These are phyloP conservation scores for Coleophoma cylindrospora DNA, from an alignment of 2,329 filamentous ascomycete genomes.

Conservation along the genomic window DNA sequence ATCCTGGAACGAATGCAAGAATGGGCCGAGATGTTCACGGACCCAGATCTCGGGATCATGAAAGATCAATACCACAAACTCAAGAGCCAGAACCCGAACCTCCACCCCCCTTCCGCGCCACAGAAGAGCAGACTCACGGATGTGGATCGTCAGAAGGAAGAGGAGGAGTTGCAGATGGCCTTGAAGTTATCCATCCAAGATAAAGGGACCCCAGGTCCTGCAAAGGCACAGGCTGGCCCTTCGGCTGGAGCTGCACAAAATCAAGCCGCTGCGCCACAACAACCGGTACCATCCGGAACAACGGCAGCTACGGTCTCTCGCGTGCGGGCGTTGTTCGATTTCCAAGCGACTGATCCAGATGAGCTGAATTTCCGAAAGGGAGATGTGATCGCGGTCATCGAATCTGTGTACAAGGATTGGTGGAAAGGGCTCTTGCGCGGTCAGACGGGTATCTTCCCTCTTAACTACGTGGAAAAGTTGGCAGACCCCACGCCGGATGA, in stretches of 20 bases:
- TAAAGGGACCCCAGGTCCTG: conserved; percentile 58
- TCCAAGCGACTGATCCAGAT: conserved; percentile 86
- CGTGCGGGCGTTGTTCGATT: conserved; percentile 90
- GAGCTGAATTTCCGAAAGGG: conserved; percentile 96
- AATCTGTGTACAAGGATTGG: conserved; percentile 99
- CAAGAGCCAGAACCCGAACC: conserved; percentile 77
- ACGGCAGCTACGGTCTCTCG: conserved; percentile 95
- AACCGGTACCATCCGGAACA: conserved; percentile 70
- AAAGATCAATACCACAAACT: conserved; percentile 87
- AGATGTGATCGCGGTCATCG: conserved; percentile 93
- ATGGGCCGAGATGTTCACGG: conserved; percentile 92
- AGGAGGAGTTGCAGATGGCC: conserved; percentile 95
- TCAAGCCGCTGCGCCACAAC: conserved; percentile 35
- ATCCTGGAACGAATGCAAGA: conserved; percentile 95
- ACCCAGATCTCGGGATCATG: conserved; percentile 95
- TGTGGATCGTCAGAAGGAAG: conserved; percentile 86
- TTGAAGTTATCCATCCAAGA: conserved; percentile 90
- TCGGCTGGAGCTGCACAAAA: conserved; percentile 32
- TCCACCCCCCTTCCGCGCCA: conserved; percentile 88
- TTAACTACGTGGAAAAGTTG: conserved; percentile 98
- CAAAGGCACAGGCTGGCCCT: conserved; percentile 30
- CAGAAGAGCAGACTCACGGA: conserved; percentile 90
- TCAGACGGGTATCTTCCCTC: conserved; percentile 93
- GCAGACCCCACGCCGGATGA: conserved; percentile 93
- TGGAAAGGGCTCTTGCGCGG: conserved; percentile 95